phyloP scores from a whole-genome alignment of 2,329 filamentous ascomycete genomes.

The Elsinoe batatas region DNA sequence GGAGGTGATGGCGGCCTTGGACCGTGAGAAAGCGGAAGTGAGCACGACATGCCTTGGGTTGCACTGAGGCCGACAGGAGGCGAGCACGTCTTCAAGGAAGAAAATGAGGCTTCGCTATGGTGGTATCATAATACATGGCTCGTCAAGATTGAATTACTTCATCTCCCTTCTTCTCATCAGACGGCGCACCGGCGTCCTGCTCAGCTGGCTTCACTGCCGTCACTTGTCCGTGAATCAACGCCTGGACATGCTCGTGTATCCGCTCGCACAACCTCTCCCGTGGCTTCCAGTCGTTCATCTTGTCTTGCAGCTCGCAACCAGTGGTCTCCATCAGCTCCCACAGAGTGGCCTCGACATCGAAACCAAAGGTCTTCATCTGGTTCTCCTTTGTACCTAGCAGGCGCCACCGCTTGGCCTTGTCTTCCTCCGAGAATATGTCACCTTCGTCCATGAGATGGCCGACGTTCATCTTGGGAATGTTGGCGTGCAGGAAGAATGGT shows the following conservation, averaged over 20 bases:
- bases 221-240: neutral
- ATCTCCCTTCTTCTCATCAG: neutral
- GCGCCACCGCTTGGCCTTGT: slow-evolving; percentile 17
- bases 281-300: slow-evolving; percentile 18
- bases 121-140: slow-evolving; percentile 6
- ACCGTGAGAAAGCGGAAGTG: slow-evolving; percentile 2
- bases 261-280: slow-evolving; percentile 15
- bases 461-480: slow-evolving; percentile 25
- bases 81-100: neutral
- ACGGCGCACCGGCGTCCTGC: neutral
- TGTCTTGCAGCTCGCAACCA: slow-evolving; percentile 18
- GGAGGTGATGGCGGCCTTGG: neutral
- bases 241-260: slow-evolving; percentile 15
- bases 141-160: neutral
- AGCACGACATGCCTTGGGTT: neutral
- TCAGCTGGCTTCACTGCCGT: neutral
- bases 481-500: slow-evolving; percentile 22
- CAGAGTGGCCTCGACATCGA: slow-evolving; percentile 21
- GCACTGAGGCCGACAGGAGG: neutral
- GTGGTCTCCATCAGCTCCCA: slow-evolving; percentile 20
- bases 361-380: slow-evolving; percentile 19
- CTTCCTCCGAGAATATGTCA: slow-evolving; percentile 17
- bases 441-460: slow-evolving; percentile 23
- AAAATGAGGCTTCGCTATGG: neutral
- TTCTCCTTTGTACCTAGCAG: slow-evolving; percentile 20